Evolutionary conservation across 2,329 filamentous ascomycete species (phyloP).

Genomic region (Sclerotinia spermophila): DNA sequence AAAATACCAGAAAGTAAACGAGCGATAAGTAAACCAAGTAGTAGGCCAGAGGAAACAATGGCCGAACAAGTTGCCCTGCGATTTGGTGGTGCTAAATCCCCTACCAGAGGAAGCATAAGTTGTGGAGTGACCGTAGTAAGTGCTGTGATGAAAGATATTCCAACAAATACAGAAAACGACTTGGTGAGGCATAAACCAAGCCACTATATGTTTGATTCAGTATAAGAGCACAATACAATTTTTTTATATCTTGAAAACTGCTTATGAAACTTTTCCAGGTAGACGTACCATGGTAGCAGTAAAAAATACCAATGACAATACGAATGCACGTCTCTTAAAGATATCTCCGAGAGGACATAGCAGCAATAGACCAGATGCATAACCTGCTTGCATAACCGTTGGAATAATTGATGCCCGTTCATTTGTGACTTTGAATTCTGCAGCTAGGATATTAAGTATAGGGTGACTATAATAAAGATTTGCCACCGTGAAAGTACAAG

Average conservation of each 20-base stretch:
- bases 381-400: constrained; percentile 75
- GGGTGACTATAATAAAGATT: constrained; percentile 82
- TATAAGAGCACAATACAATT: neutral
- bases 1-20: constrained; percentile 72
- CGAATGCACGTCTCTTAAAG: constrained; percentile 63
- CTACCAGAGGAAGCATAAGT: constrained; percentile 75
- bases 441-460: constrained; percentile 70
- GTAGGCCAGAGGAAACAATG: constrained; percentile 70
- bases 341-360: constrained; percentile 73
- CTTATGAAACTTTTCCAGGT: neutral
- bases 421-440: constrained; percentile 66
- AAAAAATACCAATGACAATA: constrained; percentile 61
- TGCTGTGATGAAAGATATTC: constrained; percentile 69
- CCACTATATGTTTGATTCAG: constrained; percentile 44
- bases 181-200: constrained; percentile 68
- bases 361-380: constrained; percentile 69
- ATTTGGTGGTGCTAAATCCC: constrained; percentile 68
- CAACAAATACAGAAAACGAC: constrained; percentile 61
- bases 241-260: neutral
- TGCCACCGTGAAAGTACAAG: constrained; percentile 66
- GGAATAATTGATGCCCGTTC: constrained; percentile 65
- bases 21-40: constrained; percentile 72
- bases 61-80: constrained; percentile 67
- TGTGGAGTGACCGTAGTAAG: constrained; percentile 77
- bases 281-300: constrained; percentile 62